These are phyloP conservation scores for Alternaria brassicae DNA, from an alignment of 2,329 filamentous ascomycete genomes.

Conservation along the genomic window DNA sequence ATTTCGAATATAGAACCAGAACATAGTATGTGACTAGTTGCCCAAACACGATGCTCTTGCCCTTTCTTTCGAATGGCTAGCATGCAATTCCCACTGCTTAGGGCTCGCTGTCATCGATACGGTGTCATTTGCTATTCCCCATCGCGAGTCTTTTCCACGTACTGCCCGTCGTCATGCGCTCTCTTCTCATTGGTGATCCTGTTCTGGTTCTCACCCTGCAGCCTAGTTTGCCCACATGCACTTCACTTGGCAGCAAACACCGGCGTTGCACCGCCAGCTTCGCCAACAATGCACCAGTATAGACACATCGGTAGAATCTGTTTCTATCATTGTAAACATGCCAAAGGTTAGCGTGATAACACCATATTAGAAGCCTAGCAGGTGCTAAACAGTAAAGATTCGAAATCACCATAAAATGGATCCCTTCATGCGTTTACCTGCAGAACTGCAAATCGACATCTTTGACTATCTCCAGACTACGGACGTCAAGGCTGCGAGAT, in stretches of 20 bases:
- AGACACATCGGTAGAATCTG: background rate
- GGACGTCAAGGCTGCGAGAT: constrained; percentile 36
- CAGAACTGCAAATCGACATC: constrained; percentile 40
- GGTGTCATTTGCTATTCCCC: background rate
- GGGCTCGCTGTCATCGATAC: background rate
- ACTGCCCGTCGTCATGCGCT: constrained; percentile 1
- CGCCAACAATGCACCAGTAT: background rate
- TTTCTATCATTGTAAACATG: background rate
- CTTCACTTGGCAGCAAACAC: constrained; percentile 8
- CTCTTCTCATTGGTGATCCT: constrained; percentile 10
- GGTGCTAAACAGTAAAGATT: background rate
- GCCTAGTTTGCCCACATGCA: constrained; percentile 4
- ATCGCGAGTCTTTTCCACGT: background rate
- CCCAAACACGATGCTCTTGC: background rate
- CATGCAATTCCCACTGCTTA: background rate
- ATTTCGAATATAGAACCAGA: background rate
- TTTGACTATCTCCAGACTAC: constrained; percentile 31
- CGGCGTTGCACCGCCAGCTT: background rate
- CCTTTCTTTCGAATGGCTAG: background rate
- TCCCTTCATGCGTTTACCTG: constrained; percentile 27
- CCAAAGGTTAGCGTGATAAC: background rate
- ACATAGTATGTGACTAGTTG: background rate
- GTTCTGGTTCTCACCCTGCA: background rate
- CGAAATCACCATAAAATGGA: constrained; percentile 3
- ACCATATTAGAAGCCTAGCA: background rate